These are phyloP conservation scores for Salix koriyanagi DNA, from an alignment of 345 rosid genomes.

Conservation along the genomic window DNA sequence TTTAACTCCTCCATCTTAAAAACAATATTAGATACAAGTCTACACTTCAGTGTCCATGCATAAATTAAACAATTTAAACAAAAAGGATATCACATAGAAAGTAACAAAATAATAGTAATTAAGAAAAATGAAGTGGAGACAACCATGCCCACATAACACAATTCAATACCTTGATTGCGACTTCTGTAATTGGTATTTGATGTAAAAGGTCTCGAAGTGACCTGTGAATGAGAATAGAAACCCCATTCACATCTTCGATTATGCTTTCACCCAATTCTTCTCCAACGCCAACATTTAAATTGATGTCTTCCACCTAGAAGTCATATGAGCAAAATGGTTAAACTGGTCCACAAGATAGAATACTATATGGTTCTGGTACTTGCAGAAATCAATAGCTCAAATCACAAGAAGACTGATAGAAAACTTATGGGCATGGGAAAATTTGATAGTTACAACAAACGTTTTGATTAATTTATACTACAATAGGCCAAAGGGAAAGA, in stretches of 20 bases:
- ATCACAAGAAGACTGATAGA: background rate
- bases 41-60: slow-evolving; percentile 1
- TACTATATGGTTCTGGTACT: no score
- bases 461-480: background rate
- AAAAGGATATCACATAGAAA: background rate
- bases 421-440: background rate
- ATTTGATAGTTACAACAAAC: background rate
- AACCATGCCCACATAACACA: slow-evolving; percentile 6
- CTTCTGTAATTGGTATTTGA: slow-evolving; percentile 73
- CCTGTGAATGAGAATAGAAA: slow-evolving; percentile 74
- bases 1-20: slow-evolving; percentile 76
- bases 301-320: slow-evolving; percentile 80
- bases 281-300: slow-evolving; percentile 84
- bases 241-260: slow-evolving; percentile 83
- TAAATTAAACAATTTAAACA: background rate
- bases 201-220: slow-evolving; percentile 87
- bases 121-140: slow-evolving; percentile 3
- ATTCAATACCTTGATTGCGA: slow-evolving; percentile 56
- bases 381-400: background rate
- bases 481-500: background rate
- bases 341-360: slow-evolving; percentile 2
- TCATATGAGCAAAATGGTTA: background rate
- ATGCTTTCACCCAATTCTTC: slow-evolving; percentile 81
- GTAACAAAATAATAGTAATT: background rate
- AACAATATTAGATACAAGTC: slow-evolving; percentile 16